A percentile compares a stretch with the other conserved stretches of the same genome.
Conservation (phyloP, 108 stramenopile species). For the Conticribra weissflogii region DNA sequence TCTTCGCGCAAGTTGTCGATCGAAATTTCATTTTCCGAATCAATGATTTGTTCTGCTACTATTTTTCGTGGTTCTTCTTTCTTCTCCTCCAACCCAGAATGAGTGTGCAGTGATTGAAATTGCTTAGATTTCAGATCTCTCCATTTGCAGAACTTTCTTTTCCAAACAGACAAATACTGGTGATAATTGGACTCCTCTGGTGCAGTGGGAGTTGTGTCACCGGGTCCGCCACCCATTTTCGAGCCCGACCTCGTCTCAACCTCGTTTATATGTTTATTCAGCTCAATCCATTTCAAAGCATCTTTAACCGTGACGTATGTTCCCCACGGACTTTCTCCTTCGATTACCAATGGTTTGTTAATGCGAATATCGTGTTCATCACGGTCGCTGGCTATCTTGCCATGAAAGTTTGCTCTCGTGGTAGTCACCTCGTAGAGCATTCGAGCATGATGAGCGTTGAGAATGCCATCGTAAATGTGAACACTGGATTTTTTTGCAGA, state of each 20-base stretch:
- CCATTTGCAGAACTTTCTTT: slow-evolving; percentile 7
- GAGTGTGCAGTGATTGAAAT: not conserved
- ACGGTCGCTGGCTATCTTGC: not conserved
- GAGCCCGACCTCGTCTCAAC: not conserved
- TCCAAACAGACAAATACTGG: slow-evolving; percentile 23
- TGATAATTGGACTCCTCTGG: slow-evolving; percentile 1
- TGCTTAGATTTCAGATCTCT: not conserved
- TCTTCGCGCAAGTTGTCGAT: not conserved
- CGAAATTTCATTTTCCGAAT: not conserved
- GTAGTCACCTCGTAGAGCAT: slow-evolving; percentile 41
- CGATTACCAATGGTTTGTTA: not conserved
- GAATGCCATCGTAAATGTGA: slow-evolving; percentile 39
- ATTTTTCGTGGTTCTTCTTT: not conserved
- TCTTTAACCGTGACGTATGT: slow-evolving; percentile 71
- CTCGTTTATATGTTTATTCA: slow-evolving; percentile 11
- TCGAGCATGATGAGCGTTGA: slow-evolving; percentile 22
- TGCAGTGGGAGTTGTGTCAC: too few species aligned
- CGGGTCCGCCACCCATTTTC: too few species aligned
- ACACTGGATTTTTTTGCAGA: slow-evolving; percentile 14
- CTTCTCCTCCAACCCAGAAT: slow-evolving; percentile 13
- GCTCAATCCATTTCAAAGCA: slow-evolving; percentile 47
- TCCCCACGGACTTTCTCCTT: slow-evolving; percentile 63
- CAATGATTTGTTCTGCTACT: too few species aligned
- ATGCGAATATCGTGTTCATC: too few species aligned
- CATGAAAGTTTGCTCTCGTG: not conserved